Percentiles rank a stretch among this genome's conserved stretches.
phyloP scores from a whole-genome alignment of 2,329 filamentous ascomycete genomes.

The Arthroderma sp. region DNA sequence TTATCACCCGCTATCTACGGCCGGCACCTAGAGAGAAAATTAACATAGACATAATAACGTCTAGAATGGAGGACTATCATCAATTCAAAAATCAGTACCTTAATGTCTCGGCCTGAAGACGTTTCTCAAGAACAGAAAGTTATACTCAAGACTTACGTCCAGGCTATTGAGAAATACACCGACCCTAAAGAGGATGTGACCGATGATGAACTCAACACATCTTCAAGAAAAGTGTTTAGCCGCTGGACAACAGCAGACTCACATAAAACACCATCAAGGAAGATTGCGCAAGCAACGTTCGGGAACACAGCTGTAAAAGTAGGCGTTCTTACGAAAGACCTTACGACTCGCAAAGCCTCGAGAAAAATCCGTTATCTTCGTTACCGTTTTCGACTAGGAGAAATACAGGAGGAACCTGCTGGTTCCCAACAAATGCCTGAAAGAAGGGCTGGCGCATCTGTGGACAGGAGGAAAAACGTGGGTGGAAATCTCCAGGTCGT shows the following conservation, averaged over 20 bases:
- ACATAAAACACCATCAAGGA: neutral
- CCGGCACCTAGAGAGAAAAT: no score
- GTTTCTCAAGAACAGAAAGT: neutral
- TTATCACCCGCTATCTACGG: no score
- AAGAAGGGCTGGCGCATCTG: neutral
- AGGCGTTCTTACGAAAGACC: neutral
- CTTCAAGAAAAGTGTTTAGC: neutral
- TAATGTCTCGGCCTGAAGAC: neutral
- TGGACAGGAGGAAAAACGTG: neutral
- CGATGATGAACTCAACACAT: neutral
- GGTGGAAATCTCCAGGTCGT: neutral
- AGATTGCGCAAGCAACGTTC: neutral
- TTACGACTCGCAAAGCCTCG: neutral
- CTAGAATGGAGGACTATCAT: neutral
- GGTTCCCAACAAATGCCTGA: neutral
- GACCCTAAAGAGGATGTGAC: neutral
- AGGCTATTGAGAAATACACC: neutral
- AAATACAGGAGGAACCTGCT: no score
- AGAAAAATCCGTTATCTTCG: neutral
- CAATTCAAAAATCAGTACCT: neutral
- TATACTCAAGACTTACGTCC: neutral
- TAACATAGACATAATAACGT: no score
- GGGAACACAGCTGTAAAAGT: neutral
- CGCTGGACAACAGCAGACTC: neutral
- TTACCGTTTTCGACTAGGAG: no score